phyloP scores from a whole-genome alignment of 108 stramenopile species.

The Asterionellopsis glacialis region DNA sequence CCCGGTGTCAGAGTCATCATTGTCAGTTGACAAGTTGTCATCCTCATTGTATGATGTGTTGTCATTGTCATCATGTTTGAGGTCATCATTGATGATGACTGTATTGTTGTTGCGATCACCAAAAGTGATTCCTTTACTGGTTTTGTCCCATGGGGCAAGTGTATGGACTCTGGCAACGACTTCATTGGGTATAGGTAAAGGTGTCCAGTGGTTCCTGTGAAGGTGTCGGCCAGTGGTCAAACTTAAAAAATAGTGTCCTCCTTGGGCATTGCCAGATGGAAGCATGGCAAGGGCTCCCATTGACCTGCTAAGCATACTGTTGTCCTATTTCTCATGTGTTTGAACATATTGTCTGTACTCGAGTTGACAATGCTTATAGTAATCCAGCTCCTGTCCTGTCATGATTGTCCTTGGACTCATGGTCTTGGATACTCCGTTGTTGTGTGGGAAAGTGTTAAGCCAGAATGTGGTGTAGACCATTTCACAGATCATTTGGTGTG shows the following conservation, averaged over 20 bases:
- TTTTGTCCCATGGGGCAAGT: not conserved
- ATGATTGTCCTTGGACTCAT: conserved; percentile 20
- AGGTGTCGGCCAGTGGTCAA: conserved; percentile 5
- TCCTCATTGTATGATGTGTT: not conserved
- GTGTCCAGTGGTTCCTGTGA: conserved; percentile 14
- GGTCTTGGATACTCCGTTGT: conserved; percentile 7
- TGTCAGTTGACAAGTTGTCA: not conserved
- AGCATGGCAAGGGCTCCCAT: conserved; percentile 22
- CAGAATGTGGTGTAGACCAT: conserved; percentile 18
- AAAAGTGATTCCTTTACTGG: conserved; percentile 1
- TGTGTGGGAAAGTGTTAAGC: conserved; percentile 19
- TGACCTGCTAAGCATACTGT: conserved; percentile 17
- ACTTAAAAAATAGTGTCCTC: conserved; percentile 16
- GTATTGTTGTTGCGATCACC: not conserved
- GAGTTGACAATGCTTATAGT: conserved; percentile 16
- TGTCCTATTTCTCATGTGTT: conserved; percentile 29
- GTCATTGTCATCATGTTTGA: not conserved
- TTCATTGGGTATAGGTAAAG: conserved; percentile 17
- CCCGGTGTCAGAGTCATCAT: not conserved
- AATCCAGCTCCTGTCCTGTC: conserved; percentile 7
- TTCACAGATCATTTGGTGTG: conserved; percentile 14
- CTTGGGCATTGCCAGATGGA: conserved; percentile 21
- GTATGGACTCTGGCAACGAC: conserved; percentile 10
- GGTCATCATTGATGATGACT: not conserved
- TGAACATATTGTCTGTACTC: conserved; percentile 39